Evolutionary conservation across 345 rosid genomes (phyloP), one percentile per base, ranked within the genome.

Genomic region (Raphanus sativus): DNA sequence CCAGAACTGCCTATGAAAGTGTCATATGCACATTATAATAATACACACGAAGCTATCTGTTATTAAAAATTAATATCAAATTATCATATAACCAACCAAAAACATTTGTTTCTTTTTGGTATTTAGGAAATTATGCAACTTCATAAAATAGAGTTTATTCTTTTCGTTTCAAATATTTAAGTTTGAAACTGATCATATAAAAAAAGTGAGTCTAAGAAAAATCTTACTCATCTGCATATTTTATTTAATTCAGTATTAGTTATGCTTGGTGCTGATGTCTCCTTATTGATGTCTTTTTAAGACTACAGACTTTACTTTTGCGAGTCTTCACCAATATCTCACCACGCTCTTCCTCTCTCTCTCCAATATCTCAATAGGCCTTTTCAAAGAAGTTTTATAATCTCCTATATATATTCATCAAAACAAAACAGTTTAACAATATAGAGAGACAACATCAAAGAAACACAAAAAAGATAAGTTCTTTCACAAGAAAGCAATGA

Each of bases 361-460:
- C 67, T 72, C 74, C 34, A 34, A 33, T 67, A 25, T 61, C 48
- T 17, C 52, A 61, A 55, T 40, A 64, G 55, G 6, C 4, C 67
- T 64, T 74, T 80, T 55, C 82, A 80, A 69, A 74, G 82, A 74
- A 74, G 71, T 58, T 80, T 80, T 79, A 74, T 29, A 24, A 40
- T 56, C 68, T 74, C 71, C 67, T 80, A 74, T 80, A 80, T 58
- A 56, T 79, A 73, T 50, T 34, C 61, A 68, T 3, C 48, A 26
- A 24, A 73, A 34, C 2, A 62, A 69, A 69, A n/a, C 67, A 24
- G 6, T 50, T 55, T 24, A 25, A 73, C 24, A 52, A 71, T 45
- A 66, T 56, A 45, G 21, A 77, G 67, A 65, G 30, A 65, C 69
- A 67, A 67, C 68, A 61, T 50, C 26, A 48, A 48, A 58, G 15